phyloP scores from a whole-genome alignment of 768 basidiomycete genomes.

The Kwoniella europaea region DNA sequence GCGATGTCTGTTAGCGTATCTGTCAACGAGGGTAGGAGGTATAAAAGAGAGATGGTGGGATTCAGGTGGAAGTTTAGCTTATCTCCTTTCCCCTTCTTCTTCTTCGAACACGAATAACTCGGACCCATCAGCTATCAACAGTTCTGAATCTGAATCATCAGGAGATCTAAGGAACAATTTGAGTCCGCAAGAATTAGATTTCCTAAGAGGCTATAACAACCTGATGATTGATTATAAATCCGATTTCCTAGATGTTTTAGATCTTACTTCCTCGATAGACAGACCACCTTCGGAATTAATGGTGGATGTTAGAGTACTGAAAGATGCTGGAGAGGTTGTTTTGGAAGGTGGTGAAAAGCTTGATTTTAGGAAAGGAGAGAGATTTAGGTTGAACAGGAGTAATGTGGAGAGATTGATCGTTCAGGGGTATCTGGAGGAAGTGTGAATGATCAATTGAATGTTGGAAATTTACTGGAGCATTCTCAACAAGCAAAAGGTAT shows the following conservation, averaged over 20 bases:
- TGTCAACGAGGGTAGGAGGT: constrained; percentile 79
- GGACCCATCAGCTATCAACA: constrained; percentile 25
- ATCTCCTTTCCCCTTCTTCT: constrained; percentile 63
- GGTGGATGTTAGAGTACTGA: constrained; percentile 81
- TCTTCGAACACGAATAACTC: background rate
- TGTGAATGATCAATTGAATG: constrained; percentile 55
- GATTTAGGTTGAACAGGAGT: constrained; percentile 83
- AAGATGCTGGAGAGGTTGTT: constrained; percentile 88
- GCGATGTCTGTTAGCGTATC: constrained; percentile 93
- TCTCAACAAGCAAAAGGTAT: background rate
- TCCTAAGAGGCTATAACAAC: constrained; percentile 77
- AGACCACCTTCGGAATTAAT: constrained; percentile 84
- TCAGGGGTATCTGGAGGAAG: constrained; percentile 88
- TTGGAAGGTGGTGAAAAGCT: constrained; percentile 80
- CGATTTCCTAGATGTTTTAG: constrained; percentile 77
- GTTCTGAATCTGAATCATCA: background rate
- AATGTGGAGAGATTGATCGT: constrained; percentile 94
- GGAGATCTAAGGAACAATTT: constrained; percentile 51
- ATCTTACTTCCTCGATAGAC: constrained; percentile 81
- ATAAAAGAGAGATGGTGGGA: constrained; percentile 89
- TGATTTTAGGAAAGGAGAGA: constrained; percentile 84
- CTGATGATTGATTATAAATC: constrained; percentile 82
- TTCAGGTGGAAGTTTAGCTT: constrained; percentile 76
- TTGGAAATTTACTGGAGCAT: background rate
- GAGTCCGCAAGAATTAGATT: constrained; percentile 67